phyloP scores from a whole-genome alignment of 495 filamentous ascomycete genomes.

The Penicillium parvum region DNA sequence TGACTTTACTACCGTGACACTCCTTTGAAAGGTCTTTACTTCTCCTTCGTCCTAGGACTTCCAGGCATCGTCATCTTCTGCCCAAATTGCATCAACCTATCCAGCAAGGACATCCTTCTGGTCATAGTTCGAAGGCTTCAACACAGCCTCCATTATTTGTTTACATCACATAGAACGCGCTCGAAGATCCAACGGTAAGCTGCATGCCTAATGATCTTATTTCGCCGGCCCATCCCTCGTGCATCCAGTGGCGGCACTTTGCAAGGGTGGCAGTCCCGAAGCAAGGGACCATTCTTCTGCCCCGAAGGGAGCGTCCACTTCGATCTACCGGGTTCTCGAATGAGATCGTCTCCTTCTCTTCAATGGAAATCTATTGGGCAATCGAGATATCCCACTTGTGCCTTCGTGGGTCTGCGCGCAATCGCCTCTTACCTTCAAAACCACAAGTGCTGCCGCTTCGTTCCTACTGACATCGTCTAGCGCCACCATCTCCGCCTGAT shows the following conservation, averaged over 20 bases:
- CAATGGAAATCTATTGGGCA: constrained; percentile 11
- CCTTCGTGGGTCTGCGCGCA: constrained; percentile 2
- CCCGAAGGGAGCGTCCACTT: constrained; percentile 13
- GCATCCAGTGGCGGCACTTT: not conserved
- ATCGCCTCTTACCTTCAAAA: constrained; percentile 3
- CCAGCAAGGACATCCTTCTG: not conserved
- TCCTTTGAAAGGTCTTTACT: too few relatives aligned
- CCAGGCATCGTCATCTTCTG: too few relatives aligned
- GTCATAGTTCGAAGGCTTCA: not conserved
- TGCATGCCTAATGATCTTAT: constrained; percentile 11
- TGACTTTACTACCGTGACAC: not conserved
- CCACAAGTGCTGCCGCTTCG: not conserved
- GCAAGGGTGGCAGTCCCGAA: constrained; percentile 9
- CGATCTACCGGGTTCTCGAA: constrained; percentile 14
- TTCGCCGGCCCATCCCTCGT: constrained; percentile 4
- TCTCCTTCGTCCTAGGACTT: too few relatives aligned
- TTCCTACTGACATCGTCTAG: constrained; percentile 17
- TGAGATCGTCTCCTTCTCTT: constrained; percentile 1
- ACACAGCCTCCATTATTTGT: constrained; percentile 12
- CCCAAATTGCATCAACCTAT: not conserved
- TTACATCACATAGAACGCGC: constrained; percentile 22
- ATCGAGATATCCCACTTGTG: constrained; percentile 11
- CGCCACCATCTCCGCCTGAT: constrained; percentile 1
- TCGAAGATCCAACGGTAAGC: constrained; percentile 18
- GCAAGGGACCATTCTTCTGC: constrained; percentile 23